Evolutionary conservation across 2,329 filamentous ascomycete genomes (phyloP).

Genomic region (Pezizomycotina sp.): DNA sequence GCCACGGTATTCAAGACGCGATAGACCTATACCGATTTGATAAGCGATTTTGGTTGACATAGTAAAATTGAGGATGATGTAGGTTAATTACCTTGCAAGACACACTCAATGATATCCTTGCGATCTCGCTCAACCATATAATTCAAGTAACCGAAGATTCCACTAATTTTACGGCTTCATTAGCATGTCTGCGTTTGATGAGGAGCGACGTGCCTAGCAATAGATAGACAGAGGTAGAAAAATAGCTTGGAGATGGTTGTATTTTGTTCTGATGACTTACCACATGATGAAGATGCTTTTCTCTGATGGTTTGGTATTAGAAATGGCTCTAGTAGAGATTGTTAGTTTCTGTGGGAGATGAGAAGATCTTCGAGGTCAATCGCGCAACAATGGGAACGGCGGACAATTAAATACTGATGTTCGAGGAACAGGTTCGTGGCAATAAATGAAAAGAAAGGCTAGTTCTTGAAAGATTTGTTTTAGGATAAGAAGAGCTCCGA

Average conservation of each 20-base stretch:
- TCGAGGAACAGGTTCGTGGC: too few species aligned
- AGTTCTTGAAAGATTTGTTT: too few species aligned
- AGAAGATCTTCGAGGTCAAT: too few species aligned
- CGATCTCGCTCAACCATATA: conserved; percentile 98
- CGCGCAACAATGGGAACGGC: too few species aligned
- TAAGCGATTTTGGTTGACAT: too few species aligned
- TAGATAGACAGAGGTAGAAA: background rate
- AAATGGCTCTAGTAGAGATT: too few species aligned
- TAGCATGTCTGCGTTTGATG: conserved; percentile 1
- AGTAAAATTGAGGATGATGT: conserved; percentile 19
- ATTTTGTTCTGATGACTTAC: conserved; percentile 1
- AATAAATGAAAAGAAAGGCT: too few species aligned
- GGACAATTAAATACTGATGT: too few species aligned
- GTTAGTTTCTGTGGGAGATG: too few species aligned
- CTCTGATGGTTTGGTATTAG: background rate
- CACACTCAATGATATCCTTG: conserved; percentile 85
- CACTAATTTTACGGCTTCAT: conserved; percentile 43
- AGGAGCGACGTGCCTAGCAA: background rate
- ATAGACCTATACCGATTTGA: conserved; percentile 70
- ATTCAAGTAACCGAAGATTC: conserved; percentile 97
- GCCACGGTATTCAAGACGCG: conserved; percentile 92
- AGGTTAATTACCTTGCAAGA: conserved; percentile 67
- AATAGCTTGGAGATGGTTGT: conserved; percentile 1
- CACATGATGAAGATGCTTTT: background rate
- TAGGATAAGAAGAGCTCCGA: too few species aligned